These are phyloP conservation scores for Phylloporus arenicola DNA, from an alignment of 768 basidiomycete species.

Conservation along the genomic window DNA sequence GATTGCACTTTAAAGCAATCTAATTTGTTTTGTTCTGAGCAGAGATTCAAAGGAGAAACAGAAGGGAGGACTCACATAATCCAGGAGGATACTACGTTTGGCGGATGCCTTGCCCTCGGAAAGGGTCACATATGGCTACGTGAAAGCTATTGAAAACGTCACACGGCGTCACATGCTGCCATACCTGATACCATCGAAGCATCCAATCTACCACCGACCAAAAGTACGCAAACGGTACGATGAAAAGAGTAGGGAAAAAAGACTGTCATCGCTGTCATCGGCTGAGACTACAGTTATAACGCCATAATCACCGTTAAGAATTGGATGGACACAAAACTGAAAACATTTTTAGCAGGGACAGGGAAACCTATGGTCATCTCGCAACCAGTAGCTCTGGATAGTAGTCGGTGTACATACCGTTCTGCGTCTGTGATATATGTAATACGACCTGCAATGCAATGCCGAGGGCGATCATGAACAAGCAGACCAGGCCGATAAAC, in stretches of 20 bases:
- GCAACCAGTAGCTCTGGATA: not conserved
- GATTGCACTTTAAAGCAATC: slow-evolving; percentile 41
- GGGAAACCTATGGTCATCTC: slow-evolving; percentile 41
- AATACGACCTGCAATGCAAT: slow-evolving; percentile 12
- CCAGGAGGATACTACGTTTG: slow-evolving; percentile 55
- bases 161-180: slow-evolving; percentile 8
- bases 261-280: slow-evolving; percentile 33
- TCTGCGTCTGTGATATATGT: slow-evolving; percentile 12
- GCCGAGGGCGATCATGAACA: slow-evolving; percentile 37
- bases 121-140: slow-evolving; percentile 58
- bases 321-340: slow-evolving; percentile 43
- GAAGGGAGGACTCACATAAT: slow-evolving; percentile 46
- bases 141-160: slow-evolving; percentile 3
- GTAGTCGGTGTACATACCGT: slow-evolving; percentile 9
- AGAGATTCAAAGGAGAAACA: not conserved
- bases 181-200: slow-evolving; percentile 54
- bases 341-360: slow-evolving; percentile 46
- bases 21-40: slow-evolving; percentile 16
- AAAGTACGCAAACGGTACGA: slow-evolving; percentile 45
- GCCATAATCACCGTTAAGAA: slow-evolving; percentile 39
- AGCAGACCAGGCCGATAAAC: slow-evolving; percentile 35
- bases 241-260: slow-evolving; percentile 50
- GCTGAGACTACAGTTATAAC: not conserved
- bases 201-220: slow-evolving; percentile 52
- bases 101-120: slow-evolving; percentile 49